phyloP scores from a whole-genome alignment of 352 stramenopile species.

The Globisporangium megalacanthum region DNA sequence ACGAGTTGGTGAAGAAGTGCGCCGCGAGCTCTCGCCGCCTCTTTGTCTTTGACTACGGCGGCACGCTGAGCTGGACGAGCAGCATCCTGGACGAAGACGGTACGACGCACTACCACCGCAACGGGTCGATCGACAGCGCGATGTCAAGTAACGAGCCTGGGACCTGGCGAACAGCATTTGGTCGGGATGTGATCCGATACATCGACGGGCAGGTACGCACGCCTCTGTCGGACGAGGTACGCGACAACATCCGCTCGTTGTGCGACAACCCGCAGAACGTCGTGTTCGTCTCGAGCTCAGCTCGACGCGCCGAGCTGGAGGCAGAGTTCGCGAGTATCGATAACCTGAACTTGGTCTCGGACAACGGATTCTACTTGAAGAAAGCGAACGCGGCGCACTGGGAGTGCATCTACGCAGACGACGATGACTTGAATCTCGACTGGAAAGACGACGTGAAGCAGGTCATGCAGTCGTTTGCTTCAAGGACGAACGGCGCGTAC shows the following conservation, averaged over 20 bases:
- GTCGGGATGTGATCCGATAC: constrained; percentile 38
- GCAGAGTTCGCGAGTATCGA: constrained; percentile 44
- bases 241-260: constrained; percentile 46
- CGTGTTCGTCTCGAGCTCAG: constrained; percentile 67
- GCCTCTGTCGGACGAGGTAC: constrained; percentile 47
- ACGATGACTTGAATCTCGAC: constrained; percentile 56
- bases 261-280: constrained; percentile 56
- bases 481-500: constrained; percentile 97
- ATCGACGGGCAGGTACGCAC: constrained; percentile 69
- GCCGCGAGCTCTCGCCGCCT: constrained; percentile 52
- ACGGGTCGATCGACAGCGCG: constrained; percentile 46
- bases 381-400: constrained; percentile 26
- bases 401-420: constrained; percentile 56
- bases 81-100: constrained; percentile 60
- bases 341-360: constrained; percentile 53
- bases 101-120: constrained; percentile 19
- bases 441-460: constrained; percentile 94
- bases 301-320: constrained; percentile 45
- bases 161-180: constrained; percentile 5
- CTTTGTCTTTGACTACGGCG: constrained; percentile 98
- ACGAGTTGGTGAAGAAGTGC: constrained; percentile 84
- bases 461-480: constrained; percentile 97
- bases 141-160: constrained; percentile 17
- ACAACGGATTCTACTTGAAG: constrained; percentile 67
- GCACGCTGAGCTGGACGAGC: constrained; percentile 87